These are phyloP conservation scores for Themeda triandra DNA, from an alignment of 176 grass and related monocot genomes.

Conservation along the genomic window DNA sequence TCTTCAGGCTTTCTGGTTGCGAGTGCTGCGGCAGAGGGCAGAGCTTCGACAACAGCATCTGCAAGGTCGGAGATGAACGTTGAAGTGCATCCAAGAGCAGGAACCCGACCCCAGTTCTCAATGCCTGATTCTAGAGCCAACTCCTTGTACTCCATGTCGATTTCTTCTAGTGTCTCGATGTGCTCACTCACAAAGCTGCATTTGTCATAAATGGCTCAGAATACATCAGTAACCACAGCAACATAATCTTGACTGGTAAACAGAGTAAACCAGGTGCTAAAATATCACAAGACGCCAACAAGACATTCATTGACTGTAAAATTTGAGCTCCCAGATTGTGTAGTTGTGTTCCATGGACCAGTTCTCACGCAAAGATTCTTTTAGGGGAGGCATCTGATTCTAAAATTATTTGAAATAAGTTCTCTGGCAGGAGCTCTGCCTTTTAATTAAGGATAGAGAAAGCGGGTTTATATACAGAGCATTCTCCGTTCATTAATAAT, in stretches of 20 bases:
- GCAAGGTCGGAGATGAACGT: slow-evolving; percentile 85
- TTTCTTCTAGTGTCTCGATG: slow-evolving; percentile 97
- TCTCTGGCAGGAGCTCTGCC: too few species aligned
- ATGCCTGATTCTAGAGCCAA: slow-evolving; percentile 88
- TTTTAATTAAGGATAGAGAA: too few species aligned
- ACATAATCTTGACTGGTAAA: not conserved
- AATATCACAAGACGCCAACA: not conserved
- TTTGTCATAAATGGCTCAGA: not conserved
- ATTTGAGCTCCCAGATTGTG: not conserved
- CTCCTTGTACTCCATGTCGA: slow-evolving; percentile 97
- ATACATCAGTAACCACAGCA: not conserved
- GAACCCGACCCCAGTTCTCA: slow-evolving; percentile 93
- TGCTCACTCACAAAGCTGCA: slow-evolving; percentile 94
- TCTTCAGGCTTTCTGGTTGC: slow-evolving; percentile 21
- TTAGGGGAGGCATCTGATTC: not conserved
- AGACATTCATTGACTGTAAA: not conserved
- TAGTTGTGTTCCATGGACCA: not conserved
- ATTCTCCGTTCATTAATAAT: not conserved
- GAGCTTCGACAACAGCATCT: slow-evolving; percentile 69
- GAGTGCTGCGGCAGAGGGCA: slow-evolving; percentile 56
- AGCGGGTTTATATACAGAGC: too few species aligned
- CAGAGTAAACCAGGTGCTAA: not conserved
- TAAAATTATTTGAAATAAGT: not conserved
- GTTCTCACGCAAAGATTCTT: not conserved
- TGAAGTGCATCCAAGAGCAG: slow-evolving; percentile 68